Conservation (phyloP, 768 basidiomycete genomes). For the Pisolithus microcarpus region DNA sequence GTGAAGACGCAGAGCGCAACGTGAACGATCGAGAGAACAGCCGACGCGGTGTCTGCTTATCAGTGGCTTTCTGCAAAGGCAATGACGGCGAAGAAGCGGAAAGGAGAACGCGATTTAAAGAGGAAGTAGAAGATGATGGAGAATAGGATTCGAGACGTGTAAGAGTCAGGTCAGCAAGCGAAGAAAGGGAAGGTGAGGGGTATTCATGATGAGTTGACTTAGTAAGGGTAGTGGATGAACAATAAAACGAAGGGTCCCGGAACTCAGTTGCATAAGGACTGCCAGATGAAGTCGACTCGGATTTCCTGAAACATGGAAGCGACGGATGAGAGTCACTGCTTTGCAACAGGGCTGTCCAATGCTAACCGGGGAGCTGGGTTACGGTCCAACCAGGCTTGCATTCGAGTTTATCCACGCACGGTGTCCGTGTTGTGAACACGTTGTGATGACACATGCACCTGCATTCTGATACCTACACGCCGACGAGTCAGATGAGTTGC, state of each 20-base stretch:
- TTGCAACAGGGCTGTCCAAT: not conserved
- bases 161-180: slow-evolving; percentile 1
- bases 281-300: slow-evolving; percentile 25
- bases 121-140: slow-evolving; percentile 14
- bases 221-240: not conserved
- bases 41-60: slow-evolving; percentile 12
- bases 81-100: not conserved
- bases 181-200: slow-evolving; percentile 1
- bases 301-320: slow-evolving; percentile 16
- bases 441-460: not conserved
- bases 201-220: not conserved
- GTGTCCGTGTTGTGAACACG: not conserved
- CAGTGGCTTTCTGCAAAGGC: not conserved
- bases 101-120: slow-evolving; percentile 21
- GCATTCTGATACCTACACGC: not conserved
- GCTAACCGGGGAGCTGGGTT: not conserved
- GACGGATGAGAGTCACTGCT: not conserved
- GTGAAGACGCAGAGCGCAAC: slow-evolving; percentile 11
- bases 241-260: slow-evolving; percentile 18
- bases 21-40: slow-evolving; percentile 11
- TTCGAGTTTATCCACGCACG: not conserved
- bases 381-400: not conserved
- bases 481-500: too few species aligned
- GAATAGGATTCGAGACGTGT: slow-evolving; percentile 2
- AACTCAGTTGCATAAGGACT: slow-evolving; percentile 26